These are phyloP conservation scores for Vanderwaltozyma yarrowii DNA, from an alignment of 805 yeast species.

Conservation along the genomic window DNA sequence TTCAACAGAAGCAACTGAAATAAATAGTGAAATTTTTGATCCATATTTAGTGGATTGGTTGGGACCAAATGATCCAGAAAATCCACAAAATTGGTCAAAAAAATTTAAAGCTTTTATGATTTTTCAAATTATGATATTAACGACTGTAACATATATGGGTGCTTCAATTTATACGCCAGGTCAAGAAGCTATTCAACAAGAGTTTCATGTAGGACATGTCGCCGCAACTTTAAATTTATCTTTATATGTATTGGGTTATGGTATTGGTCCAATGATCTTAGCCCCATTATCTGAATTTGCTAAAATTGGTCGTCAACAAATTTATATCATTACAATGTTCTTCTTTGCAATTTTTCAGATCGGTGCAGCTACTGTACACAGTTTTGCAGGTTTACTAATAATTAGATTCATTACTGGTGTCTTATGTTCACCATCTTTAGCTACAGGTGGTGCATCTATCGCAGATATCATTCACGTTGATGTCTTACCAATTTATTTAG, in stretches of 20 bases:
- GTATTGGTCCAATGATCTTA: slow-evolving; percentile 48
- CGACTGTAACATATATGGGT: slow-evolving; percentile 45
- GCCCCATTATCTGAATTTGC: slow-evolving; percentile 52
- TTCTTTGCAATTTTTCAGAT: slow-evolving; percentile 44
- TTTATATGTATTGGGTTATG: slow-evolving; percentile 50
- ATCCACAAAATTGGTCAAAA: slow-evolving; percentile 48
- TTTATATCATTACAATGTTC: slow-evolving; percentile 37
- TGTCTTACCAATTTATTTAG: slow-evolving; percentile 37
- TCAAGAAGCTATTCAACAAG: slow-evolving; percentile 33
- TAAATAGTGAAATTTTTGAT: no score
- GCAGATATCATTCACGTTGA: slow-evolving; percentile 39
- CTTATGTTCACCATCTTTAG: slow-evolving; percentile 45
- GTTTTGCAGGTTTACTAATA: slow-evolving; percentile 41
- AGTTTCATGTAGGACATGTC: slow-evolving; percentile 36
- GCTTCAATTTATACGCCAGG: slow-evolving; percentile 49
- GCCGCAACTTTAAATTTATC: slow-evolving; percentile 43
- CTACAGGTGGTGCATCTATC: slow-evolving; percentile 50
- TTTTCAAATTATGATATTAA: slow-evolving; percentile 34
- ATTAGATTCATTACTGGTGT: slow-evolving; percentile 47
- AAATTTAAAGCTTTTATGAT: slow-evolving; percentile 32
- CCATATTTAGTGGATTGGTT: slow-evolving; percentile 21
- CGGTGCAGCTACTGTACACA: slow-evolving; percentile 42
- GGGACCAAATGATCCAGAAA: slow-evolving; percentile 38
- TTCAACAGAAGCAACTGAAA: no score
- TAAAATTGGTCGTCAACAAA: slow-evolving; percentile 42